These are phyloP conservation scores for Pseudoturritis turrita DNA, from an alignment of 345 rosid species.

Conservation along the genomic window DNA sequence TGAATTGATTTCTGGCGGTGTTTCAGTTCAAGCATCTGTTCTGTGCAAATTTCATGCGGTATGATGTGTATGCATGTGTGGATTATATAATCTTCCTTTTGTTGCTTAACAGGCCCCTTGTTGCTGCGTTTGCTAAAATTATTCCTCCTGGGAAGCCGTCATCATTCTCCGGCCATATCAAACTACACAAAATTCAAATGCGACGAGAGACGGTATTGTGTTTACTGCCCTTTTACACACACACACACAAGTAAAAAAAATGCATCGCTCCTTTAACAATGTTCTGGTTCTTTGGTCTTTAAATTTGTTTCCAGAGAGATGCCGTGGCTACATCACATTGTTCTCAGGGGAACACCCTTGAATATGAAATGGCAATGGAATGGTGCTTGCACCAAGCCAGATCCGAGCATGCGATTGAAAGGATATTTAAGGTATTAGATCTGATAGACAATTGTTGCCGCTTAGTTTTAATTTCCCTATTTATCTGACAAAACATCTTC, in stretches of 20 bases:
- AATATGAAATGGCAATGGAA: slow-evolving; percentile 82
- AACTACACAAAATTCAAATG: slow-evolving; percentile 39
- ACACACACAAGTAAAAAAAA: not conserved
- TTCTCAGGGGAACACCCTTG: slow-evolving; percentile 82
- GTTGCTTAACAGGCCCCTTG: slow-evolving; percentile 59
- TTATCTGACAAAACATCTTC: not conserved
- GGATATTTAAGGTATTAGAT: slow-evolving; percentile 41
- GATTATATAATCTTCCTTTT: not conserved
- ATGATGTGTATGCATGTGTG: slow-evolving; percentile 1
- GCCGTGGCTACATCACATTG: slow-evolving; percentile 85
- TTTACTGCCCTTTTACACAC: not conserved
- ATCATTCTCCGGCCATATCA: slow-evolving; percentile 63
- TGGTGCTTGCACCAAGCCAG: slow-evolving; percentile 66
- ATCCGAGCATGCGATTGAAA: slow-evolving; percentile 33
- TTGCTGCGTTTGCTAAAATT: slow-evolving; percentile 53
- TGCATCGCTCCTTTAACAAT: not conserved
- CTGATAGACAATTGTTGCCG: not conserved
- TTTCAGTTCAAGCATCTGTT: not conserved
- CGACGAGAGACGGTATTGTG: slow-evolving; percentile 52
- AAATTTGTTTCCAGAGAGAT: slow-evolving; percentile 46
- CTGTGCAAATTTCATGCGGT: not conserved
- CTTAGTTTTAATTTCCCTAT: not conserved
- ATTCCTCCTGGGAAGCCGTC: slow-evolving; percentile 46
- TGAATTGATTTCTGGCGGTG: not conserved
- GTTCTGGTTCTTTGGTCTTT: slow-evolving; percentile 1